Percentiles rank a stretch among this genome's conserved stretches.
Evolutionary conservation across 163 green algal genomes (phyloP).

Genomic region (Chlamydomonas reinhardtii): DNA sequence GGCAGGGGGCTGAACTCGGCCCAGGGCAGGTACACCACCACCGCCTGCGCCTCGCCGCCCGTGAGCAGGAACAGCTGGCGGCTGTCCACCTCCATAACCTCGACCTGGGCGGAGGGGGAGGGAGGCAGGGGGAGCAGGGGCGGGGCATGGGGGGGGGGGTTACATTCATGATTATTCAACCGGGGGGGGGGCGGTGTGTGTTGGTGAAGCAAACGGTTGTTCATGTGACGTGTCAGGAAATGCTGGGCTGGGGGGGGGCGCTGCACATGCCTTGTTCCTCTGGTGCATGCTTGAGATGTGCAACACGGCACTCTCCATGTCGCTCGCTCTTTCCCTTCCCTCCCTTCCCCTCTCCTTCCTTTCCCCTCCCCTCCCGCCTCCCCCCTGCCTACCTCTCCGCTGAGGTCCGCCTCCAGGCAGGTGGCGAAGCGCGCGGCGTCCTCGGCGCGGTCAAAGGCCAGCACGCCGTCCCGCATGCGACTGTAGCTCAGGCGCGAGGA

Average conservation of each 20-base stretch:
- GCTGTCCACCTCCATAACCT: slow-evolving; percentile 48
- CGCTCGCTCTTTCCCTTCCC: background rate
- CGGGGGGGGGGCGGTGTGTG: background rate
- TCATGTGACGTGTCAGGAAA: no score
- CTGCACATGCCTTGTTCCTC: no score
- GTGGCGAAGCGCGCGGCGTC: slow-evolving; percentile 44
- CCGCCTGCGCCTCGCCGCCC: background rate
- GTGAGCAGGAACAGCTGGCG: slow-evolving; percentile 41
- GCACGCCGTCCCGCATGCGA: slow-evolving; percentile 19
- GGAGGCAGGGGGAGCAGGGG: no score
- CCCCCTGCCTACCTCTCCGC: no score
- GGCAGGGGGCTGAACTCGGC: slow-evolving; percentile 30
- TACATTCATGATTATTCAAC: no score
- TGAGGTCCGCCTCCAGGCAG: slow-evolving; percentile 38
- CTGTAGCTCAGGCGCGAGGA: background rate
- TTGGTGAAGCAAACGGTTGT: no score
- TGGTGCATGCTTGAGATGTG: background rate
- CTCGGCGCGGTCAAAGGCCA: slow-evolving; percentile 42
- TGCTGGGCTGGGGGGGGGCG: no score
- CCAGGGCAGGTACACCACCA: slow-evolving; percentile 43
- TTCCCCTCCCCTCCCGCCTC: background rate
- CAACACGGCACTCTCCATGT: no score
- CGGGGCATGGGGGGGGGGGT: no score
- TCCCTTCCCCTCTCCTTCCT: background rate
- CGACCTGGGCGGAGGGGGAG: background rate